Conservation (phyloP, 257 asterid genomes). For the Ilex asprella region DNA sequence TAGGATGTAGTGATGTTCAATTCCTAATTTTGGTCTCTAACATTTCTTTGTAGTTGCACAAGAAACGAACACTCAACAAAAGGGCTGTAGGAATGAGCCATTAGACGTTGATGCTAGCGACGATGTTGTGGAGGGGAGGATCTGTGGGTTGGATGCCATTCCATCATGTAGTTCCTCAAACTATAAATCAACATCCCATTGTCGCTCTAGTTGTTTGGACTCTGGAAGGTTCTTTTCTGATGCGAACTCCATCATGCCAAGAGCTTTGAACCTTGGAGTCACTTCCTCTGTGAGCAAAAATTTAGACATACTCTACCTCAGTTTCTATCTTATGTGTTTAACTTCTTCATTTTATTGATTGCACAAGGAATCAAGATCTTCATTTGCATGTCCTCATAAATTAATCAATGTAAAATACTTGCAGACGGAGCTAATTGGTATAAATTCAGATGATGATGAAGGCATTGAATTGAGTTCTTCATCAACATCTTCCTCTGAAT, state of each 20-base stretch:
- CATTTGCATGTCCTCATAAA: not conserved
- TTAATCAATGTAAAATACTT: conserved; percentile 13
- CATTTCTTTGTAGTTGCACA: conserved; percentile 32
- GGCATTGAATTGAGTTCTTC: conserved; percentile 18
- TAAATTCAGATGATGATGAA: conserved; percentile 56
- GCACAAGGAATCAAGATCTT: no score
- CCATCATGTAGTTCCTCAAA: conserved; percentile 19
- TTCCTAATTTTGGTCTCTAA: conserved; percentile 9
- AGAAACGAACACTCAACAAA: conserved; percentile 20
- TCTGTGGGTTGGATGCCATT: conserved; percentile 11
- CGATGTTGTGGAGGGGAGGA: conserved; percentile 17
- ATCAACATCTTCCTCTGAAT: conserved; percentile 15
- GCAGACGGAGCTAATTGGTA: conserved; percentile 39
- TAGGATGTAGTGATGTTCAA: conserved; percentile 2
- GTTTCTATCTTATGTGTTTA: conserved; percentile 17
- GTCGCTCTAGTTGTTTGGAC: conserved; percentile 18
- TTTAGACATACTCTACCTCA: conserved; percentile 19
- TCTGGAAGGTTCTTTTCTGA: conserved; percentile 18
- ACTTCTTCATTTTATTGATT: conserved; percentile 9
- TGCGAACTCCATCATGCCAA: conserved; percentile 18
- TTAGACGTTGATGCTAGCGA: conserved; percentile 31
- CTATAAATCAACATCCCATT: conserved; percentile 13
- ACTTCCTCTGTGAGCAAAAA: conserved; percentile 24
- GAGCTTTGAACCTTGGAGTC: conserved; percentile 24
- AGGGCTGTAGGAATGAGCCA: conserved; percentile 18